A percentile compares a stretch with the other conserved stretches of the same genome.
These are phyloP conservation scores for Salix koriyanagi DNA, from an alignment of 345 rosid species.

Conservation along the genomic window DNA sequence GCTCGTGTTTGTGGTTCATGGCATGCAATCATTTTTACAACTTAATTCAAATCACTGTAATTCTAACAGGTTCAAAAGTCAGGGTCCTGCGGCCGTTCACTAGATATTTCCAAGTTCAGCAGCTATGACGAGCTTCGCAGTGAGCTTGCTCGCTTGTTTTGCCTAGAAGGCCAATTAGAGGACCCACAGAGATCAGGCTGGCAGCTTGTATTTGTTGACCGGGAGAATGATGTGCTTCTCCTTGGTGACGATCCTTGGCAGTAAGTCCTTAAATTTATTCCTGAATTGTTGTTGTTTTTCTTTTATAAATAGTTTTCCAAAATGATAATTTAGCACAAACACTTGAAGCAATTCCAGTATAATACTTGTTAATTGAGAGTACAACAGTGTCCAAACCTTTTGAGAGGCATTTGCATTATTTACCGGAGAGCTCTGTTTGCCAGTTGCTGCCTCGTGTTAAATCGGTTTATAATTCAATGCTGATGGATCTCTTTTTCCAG, in stretches of 20 bases:
- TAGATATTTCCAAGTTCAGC: slow-evolving; percentile 83
- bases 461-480: background rate
- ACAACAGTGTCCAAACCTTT: background rate
- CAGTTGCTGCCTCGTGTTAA: background rate
- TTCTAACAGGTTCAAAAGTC: slow-evolving; percentile 57
- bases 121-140: slow-evolving; percentile 82
- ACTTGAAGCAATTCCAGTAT: background rate
- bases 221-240: slow-evolving; percentile 89
- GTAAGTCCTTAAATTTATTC: slow-evolving; percentile 33
- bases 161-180: slow-evolving; percentile 73
- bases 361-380: background rate
- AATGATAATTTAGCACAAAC: background rate
- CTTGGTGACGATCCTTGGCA: slow-evolving; percentile 93
- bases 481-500: background rate
- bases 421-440: background rate
- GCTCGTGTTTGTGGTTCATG: background rate
- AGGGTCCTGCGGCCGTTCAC: slow-evolving; percentile 72
- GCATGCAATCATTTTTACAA: background rate
- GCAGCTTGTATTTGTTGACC: slow-evolving; percentile 94
- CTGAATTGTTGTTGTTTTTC: background rate
- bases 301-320: background rate
- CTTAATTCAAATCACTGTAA: background rate
- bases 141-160: slow-evolving; percentile 76
- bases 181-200: slow-evolving; percentile 90
- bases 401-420: background rate